Evolutionary conservation across 768 basidiomycete species (phyloP), one percentile per base, ranked within the genome.

Genomic region (Pleurotus pulmonarius): DNA sequence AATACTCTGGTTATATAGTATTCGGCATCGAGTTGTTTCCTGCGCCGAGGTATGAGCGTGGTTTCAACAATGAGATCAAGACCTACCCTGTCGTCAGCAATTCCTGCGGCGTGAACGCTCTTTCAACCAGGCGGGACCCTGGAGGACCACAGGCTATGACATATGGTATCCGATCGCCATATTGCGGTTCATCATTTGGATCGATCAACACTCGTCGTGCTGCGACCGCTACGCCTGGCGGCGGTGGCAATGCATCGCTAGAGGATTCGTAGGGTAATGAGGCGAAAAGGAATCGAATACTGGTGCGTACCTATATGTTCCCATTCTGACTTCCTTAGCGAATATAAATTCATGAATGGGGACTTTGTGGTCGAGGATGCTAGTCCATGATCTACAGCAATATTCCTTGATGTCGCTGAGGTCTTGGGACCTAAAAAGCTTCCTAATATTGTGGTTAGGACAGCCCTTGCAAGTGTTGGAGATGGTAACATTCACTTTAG

Each of bases 291-390:
- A 8, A 34, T 34, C 29, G 29, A 34, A 34, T 11, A 11, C 29
- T 11, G 29, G 29, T 34, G 60, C 73, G 49, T 52, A 90, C 94
- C 90, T 94, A 66, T 98, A 98, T 0, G 89, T 91, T 11, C 97
- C 97, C 79, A 98, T 80, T 63, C 75, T 87, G 25, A 98, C 94
- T 70, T 95, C 92, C 66, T 96, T 96, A 0, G 96, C 87, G 61
- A 98, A 94, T 37, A 94, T 88, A 64, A 97, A 97, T 67, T 98
- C 95, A 62, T 95, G 90, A n/a, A 92, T 72, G 2, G 92, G 88
- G 2, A 83, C 86, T 60, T 81, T 86, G 58, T 91, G 86, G 56
- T 92, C 86, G 45, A 94, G 68, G 41, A 99, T 79, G 66, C 89
- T 91, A 8, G 81, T 77, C 94, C 94, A 98, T 8, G 90, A 88